Conservation (phyloP, 345 rosid species). For the Ricinus communis region DNA sequence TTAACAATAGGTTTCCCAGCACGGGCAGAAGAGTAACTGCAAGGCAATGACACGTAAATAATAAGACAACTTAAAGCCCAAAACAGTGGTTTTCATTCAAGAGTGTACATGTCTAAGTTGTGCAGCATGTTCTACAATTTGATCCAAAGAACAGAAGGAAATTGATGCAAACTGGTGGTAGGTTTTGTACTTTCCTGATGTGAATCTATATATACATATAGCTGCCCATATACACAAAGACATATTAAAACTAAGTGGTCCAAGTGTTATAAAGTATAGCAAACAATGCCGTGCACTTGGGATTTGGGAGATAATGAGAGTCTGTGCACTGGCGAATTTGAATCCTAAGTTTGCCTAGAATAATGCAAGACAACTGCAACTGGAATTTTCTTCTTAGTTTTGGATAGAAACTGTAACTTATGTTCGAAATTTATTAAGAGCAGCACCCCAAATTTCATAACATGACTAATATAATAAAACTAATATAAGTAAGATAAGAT, state of each 20-base stretch:
- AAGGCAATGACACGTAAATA: slow-evolving; percentile 13
- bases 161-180: background rate
- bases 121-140: background rate
- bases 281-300: background rate
- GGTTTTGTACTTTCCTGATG: background rate
- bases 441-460: background rate
- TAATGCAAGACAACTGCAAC: background rate
- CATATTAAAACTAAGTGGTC: background rate
- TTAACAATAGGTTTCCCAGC: slow-evolving; percentile 64
- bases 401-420: background rate
- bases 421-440: background rate
- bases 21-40: slow-evolving; percentile 66
- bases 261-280: background rate
- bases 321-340: background rate
- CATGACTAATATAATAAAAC: background rate
- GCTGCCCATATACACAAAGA: background rate
- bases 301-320: background rate
- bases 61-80: slow-evolving; percentile 14
- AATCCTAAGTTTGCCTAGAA: background rate
- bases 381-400: background rate
- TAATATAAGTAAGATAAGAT: background rate
- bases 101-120: no score
- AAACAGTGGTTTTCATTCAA: background rate
- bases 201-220: background rate
- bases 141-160: background rate